Evolutionary conservation across 2,329 filamentous ascomycete genomes (phyloP).

Genomic region (Cercospora nicotianae): DNA sequence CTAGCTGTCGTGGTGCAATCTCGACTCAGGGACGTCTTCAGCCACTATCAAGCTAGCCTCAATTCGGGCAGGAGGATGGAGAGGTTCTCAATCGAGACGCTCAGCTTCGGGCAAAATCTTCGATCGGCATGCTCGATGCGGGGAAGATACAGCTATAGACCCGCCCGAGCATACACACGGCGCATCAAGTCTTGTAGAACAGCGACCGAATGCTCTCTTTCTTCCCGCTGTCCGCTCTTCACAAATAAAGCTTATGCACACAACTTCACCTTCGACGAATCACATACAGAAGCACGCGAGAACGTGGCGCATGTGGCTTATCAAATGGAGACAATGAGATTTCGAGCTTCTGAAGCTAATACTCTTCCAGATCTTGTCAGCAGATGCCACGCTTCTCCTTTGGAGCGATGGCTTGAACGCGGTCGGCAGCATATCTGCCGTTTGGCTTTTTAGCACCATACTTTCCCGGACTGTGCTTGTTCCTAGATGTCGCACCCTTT

Average conservation of each 20-base stretch:
- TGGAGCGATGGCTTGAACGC: neutral
- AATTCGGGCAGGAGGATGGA: neutral
- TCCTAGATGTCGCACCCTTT: neutral
- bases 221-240: neutral
- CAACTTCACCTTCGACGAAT: neutral
- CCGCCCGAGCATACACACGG: neutral
- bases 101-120: neutral
- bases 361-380: neutral
- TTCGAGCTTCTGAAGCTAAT: neutral
- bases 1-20: too few relatives aligned
- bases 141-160: neutral
- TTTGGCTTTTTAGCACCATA: neutral
- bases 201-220: neutral
- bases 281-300: neutral
- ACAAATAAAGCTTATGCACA: neutral
- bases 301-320: neutral
- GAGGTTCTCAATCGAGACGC: neutral
- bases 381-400: neutral
- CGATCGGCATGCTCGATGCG: neutral
- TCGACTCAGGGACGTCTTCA: too few relatives aligned
- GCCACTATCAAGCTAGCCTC: neutral
- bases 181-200: neutral
- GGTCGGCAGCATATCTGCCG: neutral
- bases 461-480: neutral
- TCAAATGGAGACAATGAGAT: neutral